Base-by-base conservation (phyloP, 192 early-diverging fungal genomes). In the Geranomyces variabilis region DNA sequence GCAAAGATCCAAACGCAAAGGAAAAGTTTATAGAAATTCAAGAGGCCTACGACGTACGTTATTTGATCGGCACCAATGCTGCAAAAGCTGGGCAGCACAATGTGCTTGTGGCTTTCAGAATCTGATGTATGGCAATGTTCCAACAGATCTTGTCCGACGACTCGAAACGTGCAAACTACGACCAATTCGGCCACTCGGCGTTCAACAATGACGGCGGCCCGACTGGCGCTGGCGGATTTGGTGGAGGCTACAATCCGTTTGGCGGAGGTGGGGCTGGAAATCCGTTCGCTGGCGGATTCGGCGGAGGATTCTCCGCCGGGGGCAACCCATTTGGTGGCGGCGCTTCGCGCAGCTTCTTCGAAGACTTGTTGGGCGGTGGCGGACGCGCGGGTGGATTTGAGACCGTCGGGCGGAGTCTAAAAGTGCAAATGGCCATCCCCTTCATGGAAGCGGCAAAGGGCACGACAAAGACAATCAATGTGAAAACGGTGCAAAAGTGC, bases 21-120 rank as follows among this genome's bases (percentile, higher is more conserved):
- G 97, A 99, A 77, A 94, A 93, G 82, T 99, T 99, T 83, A 82
- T 97, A 12, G 93, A 99, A 80, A 92, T 99, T 71, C 96, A 99
- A 75, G 91, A 96, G 71, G 96, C 97, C 0, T 99, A 99, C 75
- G 94, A 97, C 59, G 82, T 84, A 64, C 13, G 70, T 56, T n/a
- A 15, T 22, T 31, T 60, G 19, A 33, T 10, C 5, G 36, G 4
- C 4, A n/a, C 7, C 7, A 53, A 4, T 53, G 51, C 26, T 15
- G 51, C 26, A 3, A n/a, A n/a, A 15, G 17, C 19, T 53, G 3
- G 36, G 36, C 5, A 41, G 10, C 10, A 10, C 36, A 10, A 10
- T 3, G 5, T 10, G 36, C 36, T 41, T 3, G 3, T 41, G 36
- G 10, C 10, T 10, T 41, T 41, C 10, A 10, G 36, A 41, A 10